Conservation (phyloP, 2,329 filamentous ascomycete species). For the Pseudogymnoascus sp. region DNA sequence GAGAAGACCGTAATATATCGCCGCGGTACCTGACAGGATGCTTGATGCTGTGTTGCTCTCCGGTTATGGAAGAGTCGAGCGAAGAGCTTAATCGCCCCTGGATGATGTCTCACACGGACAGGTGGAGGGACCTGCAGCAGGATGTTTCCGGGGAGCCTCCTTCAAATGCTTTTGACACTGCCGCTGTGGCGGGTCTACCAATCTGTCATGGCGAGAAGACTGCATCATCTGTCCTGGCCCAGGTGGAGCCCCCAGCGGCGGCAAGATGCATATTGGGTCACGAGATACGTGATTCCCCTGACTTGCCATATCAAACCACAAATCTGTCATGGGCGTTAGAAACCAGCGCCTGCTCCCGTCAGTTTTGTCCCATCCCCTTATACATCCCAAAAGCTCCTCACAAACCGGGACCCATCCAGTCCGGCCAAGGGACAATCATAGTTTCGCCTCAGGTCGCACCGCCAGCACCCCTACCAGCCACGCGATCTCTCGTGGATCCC, state of each 20-base stretch:
- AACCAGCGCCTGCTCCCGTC: neutral
- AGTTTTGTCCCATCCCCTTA: too few relatives aligned
- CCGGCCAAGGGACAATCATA: neutral
- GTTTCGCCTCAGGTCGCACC: neutral
- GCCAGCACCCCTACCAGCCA: neutral
- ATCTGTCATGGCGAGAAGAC: neutral
- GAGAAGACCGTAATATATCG: neutral
- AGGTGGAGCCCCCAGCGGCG: neutral
- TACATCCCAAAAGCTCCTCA: neutral
- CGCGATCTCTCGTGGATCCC: slow-evolving; percentile 3
- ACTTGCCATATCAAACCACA: neutral
- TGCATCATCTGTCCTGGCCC: neutral
- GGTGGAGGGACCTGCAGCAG: neutral
- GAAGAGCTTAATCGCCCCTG: neutral
- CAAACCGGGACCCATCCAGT: neutral
- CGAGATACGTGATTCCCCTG: neutral
- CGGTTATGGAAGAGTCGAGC: neutral
- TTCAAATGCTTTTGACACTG: neutral
- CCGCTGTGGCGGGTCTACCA: neutral
- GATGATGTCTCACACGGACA: neutral
- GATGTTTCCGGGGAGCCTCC: neutral
- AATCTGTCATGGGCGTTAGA: neutral
- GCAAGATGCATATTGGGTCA: neutral
- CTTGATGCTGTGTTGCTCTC: neutral
- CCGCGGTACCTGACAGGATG: neutral